Conservation (phyloP, 2,329 filamentous ascomycete genomes). For the Nothopassalora personata region DNA sequence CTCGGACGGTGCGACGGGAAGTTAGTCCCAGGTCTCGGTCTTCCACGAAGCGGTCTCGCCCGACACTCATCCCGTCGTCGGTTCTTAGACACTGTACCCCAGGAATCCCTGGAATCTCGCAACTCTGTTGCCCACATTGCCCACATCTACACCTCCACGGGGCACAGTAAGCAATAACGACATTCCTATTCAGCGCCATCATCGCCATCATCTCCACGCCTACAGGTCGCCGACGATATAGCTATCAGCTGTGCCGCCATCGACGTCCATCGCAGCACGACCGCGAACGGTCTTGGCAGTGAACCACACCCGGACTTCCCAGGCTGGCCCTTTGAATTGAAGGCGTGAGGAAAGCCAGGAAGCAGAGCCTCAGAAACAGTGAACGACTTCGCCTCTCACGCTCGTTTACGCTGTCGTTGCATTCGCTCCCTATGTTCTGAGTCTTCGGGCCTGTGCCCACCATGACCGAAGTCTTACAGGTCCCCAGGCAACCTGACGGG, state of each 20-base stretch:
- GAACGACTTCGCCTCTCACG: constrained; percentile 1
- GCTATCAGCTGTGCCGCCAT: background rate
- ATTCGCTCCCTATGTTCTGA: constrained; percentile 12
- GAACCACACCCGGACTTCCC: background rate
- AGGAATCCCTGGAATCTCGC: background rate
- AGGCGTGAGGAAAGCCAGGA: background rate
- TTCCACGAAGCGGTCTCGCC: background rate
- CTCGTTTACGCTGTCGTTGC: constrained; percentile 7
- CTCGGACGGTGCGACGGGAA: background rate
- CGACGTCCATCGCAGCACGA: background rate
- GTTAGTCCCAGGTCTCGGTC: background rate
- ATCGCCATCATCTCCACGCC: background rate
- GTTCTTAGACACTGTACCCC: background rate
- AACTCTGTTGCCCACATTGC: constrained; percentile 8
- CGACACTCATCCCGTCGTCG: background rate
- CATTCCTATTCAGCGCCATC: constrained; percentile 2
- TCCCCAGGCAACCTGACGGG: constrained; percentile 38
- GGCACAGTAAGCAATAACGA: constrained; percentile 3
- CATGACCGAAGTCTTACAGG: constrained; percentile 43
- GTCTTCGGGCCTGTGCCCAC: constrained; percentile 2
- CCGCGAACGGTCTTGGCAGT: background rate
- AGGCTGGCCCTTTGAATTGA: background rate
- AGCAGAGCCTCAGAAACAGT: background rate
- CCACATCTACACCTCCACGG: background rate
- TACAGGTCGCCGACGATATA: background rate